Base-by-base conservation (phyloP, 306 rosid genomes). In the Sechiopsis laciniata region DNA sequence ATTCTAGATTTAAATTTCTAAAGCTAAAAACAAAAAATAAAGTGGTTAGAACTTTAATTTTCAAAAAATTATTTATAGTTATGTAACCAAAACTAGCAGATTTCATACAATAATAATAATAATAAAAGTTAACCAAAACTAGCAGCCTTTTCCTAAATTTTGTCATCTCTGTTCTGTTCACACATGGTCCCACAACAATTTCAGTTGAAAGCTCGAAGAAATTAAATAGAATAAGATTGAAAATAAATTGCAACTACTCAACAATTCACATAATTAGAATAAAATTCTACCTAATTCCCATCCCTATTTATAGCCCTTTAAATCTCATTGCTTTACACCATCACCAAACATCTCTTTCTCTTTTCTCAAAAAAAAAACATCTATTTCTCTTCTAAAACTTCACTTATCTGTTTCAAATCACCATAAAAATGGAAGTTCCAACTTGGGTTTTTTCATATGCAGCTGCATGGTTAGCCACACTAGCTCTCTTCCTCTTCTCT, bases 401-500 rank as follows among this genome's bases (percentile, higher is more conserved):
- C 6, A 37, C 54, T 50, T 50, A n/a, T 13, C 54, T 50, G 54
- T 50, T 13, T 50, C 54, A 3, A 50, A 50, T 50, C 54, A 4
- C n/a, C 54, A 50, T 50, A 12, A 12, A 3, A 10, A 56, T 56
- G 29, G 32, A 56, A 56, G 8, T 15, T 14, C 29, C 71, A 37
- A 48, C 73, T 11, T 85, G 86, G 89, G 70, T 75, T 55, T 67
- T 86, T n/a, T 72, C 37, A 32, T 32, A 52, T 10, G 63, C 86
- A 2, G 81, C 75, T 13, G 73, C 76, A 55, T 88, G 87, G 76
- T 26, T 87, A 0, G 85, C 87, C n/a, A 74, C 85, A 21, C 37
- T 83, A 0, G 82, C 78, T 24, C 72, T 90, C 24, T 15, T 90
- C 84, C 80, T 86, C 79, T 84, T 85, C 85, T 54, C 83, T 64